A percentile compares a stretch with the other conserved stretches of the same genome.
These are phyloP conservation scores for Alnus rubra DNA, from an alignment of 306 rosid genomes.

Conservation along the genomic window DNA sequence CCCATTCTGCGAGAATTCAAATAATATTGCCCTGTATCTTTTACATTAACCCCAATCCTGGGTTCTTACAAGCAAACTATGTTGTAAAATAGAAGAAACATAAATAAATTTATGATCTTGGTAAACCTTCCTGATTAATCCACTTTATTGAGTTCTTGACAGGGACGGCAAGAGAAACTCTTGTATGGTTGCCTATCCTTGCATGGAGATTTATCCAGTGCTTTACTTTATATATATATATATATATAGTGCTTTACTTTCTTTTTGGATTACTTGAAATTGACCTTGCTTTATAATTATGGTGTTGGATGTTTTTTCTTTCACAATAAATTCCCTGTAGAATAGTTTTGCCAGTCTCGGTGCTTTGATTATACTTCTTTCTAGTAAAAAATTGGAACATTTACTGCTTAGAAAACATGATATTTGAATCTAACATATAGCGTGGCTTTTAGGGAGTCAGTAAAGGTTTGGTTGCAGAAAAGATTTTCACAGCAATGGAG, in stretches of 20 bases:
- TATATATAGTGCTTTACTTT: background rate
- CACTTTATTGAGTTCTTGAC: background rate
- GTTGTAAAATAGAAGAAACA: background rate
- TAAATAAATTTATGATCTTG: background rate
- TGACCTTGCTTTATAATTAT: background rate
- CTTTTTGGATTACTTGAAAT: background rate
- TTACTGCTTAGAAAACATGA: background rate
- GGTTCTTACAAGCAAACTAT: background rate
- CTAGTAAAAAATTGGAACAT: background rate
- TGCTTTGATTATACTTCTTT: background rate
- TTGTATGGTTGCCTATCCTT: too few species aligned
- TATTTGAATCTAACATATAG: constrained; percentile 11
- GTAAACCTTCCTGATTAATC: background rate
- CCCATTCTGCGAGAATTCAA: background rate
- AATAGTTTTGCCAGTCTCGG: background rate
- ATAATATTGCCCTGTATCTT: background rate
- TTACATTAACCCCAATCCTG: background rate
- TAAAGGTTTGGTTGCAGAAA: constrained; percentile 68
- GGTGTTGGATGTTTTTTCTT: background rate
- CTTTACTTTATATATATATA: background rate
- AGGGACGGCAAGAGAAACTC: background rate
- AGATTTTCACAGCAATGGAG: constrained; percentile 43
- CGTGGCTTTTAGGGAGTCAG: constrained; percentile 54
- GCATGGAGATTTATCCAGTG: background rate
- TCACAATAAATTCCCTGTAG: background rate